These are phyloP conservation scores for Podila verticillata DNA, from an alignment of 192 early-diverging fungal genomes.

Conservation along the genomic window DNA sequence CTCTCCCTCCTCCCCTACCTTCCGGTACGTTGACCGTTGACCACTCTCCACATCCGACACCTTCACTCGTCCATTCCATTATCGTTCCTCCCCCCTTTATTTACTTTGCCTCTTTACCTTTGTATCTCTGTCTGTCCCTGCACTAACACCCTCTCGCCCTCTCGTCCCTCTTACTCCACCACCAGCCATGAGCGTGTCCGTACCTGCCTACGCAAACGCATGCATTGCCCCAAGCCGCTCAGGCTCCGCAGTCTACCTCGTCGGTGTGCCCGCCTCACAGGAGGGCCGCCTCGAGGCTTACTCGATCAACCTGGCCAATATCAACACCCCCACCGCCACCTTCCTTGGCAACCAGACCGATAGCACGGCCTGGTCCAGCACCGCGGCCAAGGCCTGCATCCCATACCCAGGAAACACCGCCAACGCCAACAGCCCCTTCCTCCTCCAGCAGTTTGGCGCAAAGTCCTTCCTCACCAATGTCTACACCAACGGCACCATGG, in stretches of 20 bases:
- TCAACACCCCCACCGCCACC: conserved; percentile 27
- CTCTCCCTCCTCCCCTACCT: not conserved
- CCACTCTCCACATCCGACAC: not conserved
- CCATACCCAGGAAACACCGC: conserved; percentile 14
- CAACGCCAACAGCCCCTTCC: conserved; percentile 14
- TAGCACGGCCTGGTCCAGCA: conserved; percentile 3
- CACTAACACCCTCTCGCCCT: too few species aligned
- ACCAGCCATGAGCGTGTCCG: conserved; percentile 7
- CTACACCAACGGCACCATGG: conserved; percentile 19
- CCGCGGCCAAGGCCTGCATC: conserved; percentile 21
- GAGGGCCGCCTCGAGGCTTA: conserved; percentile 26
- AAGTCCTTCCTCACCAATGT: conserved; percentile 20
- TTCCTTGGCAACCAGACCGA: conserved; percentile 18
- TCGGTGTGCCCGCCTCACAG: conserved; percentile 4
- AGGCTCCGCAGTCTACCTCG: conserved; percentile 8
- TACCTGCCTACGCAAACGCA: conserved; percentile 9
- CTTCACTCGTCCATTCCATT: not conserved
- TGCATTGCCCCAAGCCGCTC: conserved; percentile 26
- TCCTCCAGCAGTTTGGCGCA: conserved; percentile 25
- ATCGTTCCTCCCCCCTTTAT: not conserved
- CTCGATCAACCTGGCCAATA: conserved; percentile 20
- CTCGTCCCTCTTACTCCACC: not conserved
- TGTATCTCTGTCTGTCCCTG: too few species aligned
- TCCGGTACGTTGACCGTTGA: not conserved
- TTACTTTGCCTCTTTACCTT: not conserved